These are phyloP conservation scores for Fragilaria crotonensis DNA, from an alignment of 108 stramenopile species.

Conservation along the genomic window DNA sequence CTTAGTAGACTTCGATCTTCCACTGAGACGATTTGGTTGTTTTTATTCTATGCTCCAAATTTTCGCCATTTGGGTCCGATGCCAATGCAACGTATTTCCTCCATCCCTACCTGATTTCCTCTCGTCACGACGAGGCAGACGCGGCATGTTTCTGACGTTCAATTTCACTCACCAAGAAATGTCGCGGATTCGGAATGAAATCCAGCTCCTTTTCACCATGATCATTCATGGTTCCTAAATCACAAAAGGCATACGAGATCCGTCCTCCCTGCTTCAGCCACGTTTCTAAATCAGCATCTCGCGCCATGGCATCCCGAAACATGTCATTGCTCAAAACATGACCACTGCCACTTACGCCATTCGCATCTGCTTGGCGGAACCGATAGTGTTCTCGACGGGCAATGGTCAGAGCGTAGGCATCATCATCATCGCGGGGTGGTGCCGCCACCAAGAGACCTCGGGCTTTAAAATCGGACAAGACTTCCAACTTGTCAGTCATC, in stretches of 20 bases:
- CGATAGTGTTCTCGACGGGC: constrained; percentile 57
- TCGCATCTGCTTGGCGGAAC: constrained; percentile 9
- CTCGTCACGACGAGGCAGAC: no score
- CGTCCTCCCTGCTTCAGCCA: constrained; percentile 48
- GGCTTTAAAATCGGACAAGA: constrained; percentile 37
- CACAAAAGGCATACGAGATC: constrained; percentile 73
- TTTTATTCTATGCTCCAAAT: no score
- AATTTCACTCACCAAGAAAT: constrained; percentile 55
- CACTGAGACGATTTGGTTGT: no score
- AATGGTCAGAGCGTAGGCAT: constrained; percentile 71
- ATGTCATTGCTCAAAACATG: constrained; percentile 73
- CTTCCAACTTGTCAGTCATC: constrained; percentile 46
- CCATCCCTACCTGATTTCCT: no score
- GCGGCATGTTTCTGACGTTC: constrained; percentile 15
- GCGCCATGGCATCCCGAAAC: constrained; percentile 70
- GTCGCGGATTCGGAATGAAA: constrained; percentile 75
- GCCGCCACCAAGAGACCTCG: constrained; percentile 54
- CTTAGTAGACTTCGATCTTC: no score
- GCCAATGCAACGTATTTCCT: no score
- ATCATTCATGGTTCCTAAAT: constrained; percentile 56
- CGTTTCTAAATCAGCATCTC: constrained; percentile 36
- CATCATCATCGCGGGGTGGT: constrained; percentile 79
- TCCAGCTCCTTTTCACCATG: constrained; percentile 57
- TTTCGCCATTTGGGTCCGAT: no score
- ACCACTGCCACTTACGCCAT: constrained; percentile 40